Evolutionary conservation across 1,284 basidiomycete species (phyloP).

Genomic region (Bjerkandera adusta): DNA sequence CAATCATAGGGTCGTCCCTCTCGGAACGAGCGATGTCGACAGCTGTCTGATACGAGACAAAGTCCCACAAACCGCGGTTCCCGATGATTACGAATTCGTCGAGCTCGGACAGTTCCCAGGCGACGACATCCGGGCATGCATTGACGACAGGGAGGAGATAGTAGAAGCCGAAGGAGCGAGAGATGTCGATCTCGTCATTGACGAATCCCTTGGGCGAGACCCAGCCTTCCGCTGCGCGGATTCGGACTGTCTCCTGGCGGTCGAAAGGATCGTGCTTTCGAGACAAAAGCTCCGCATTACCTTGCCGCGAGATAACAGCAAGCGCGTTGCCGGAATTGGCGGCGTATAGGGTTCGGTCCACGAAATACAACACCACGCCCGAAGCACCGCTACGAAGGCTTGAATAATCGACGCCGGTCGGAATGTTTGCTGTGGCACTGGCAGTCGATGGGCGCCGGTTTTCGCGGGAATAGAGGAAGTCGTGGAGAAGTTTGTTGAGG

Average conservation of each 20-base stretch:
- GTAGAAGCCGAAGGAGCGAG: slow-evolving; percentile 93
- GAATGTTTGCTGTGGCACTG: slow-evolving; percentile 42
- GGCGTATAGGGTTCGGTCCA: slow-evolving; percentile 80
- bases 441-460: slow-evolving; percentile 69
- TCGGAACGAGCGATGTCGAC: slow-evolving; percentile 94
- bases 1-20: slow-evolving; percentile 90
- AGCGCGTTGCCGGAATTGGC: slow-evolving; percentile 91
- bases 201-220: slow-evolving; percentile 92
- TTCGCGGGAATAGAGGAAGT: slow-evolving; percentile 49
- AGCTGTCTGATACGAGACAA: slow-evolving; percentile 92
- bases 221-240: slow-evolving; percentile 93
- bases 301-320: slow-evolving; percentile 86
- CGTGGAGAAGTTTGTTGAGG: slow-evolving; percentile 79
- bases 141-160: slow-evolving; percentile 91
- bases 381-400: slow-evolving; percentile 76
- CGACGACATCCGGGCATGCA: slow-evolving; percentile 78
- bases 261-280: slow-evolving; percentile 91
- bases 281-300: slow-evolving; percentile 76
- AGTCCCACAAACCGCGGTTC: slow-evolving; percentile 93
- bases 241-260: slow-evolving; percentile 80
- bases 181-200: slow-evolving; percentile 91
- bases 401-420: slow-evolving; percentile 36
- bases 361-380: slow-evolving; percentile 86
- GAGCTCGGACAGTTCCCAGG: slow-evolving; percentile 73
- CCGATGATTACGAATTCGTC: slow-evolving; percentile 98